Evolutionary conservation across 2,329 filamentous ascomycete species (phyloP).

Genomic region (Scytalidium lignicola): DNA sequence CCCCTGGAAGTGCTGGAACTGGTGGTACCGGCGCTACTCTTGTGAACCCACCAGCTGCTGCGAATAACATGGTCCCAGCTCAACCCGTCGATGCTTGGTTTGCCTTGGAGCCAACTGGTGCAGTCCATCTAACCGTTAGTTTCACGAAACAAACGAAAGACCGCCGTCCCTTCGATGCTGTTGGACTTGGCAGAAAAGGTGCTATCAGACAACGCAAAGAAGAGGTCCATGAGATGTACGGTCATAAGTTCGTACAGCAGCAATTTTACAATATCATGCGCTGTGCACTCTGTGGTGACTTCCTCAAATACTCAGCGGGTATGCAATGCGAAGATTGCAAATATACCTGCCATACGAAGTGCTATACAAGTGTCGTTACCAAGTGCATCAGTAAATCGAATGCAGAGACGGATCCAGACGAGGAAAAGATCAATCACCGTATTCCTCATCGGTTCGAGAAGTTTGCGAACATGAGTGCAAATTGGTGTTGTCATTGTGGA

Average conservation of each 20-base stretch:
- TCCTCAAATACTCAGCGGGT: constrained; percentile 95
- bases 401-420: constrained; percentile 94
- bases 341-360: constrained; percentile 98
- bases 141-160: constrained; percentile 90
- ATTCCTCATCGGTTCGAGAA: constrained; percentile 95
- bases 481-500: constrained; percentile 99
- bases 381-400: constrained; percentile 99
- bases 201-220: constrained; percentile 97
- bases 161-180: constrained; percentile 67
- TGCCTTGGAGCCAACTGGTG: constrained; percentile 87
- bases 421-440: constrained; percentile 99
- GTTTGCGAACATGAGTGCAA: constrained; percentile 97
- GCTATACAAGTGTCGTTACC: constrained; percentile 92
- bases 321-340: constrained; percentile 99
- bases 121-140: constrained; percentile 85
- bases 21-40: constrained; percentile 18
- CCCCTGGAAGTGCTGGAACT: constrained; percentile 34
- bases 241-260: constrained; percentile 97
- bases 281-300: constrained; percentile 94
- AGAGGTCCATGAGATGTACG: constrained; percentile 96
- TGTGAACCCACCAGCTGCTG: not conserved
- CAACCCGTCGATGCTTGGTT: constrained; percentile 90
- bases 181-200: constrained; percentile 89
- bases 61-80: constrained; percentile 30
- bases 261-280: constrained; percentile 99